Evolutionary conservation across 441 rosid genomes (phyloP).

Genomic region (Bocquillonia castaneifolia): DNA sequence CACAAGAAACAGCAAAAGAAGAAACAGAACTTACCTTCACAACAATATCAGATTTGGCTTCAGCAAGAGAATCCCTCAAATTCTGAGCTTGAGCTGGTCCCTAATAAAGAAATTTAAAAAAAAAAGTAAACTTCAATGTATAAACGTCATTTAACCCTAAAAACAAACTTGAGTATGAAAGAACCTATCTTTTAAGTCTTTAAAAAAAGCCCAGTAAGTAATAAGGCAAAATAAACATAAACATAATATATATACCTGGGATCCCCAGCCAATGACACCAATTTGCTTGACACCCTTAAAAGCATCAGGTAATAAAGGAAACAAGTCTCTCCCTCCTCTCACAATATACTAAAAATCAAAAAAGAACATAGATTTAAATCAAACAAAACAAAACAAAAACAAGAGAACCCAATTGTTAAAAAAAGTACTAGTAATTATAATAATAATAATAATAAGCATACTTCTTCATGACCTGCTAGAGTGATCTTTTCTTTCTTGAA

Average conservation of each 20-base stretch:
- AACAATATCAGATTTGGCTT: slow-evolving; percentile 68
- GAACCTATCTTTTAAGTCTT: no score
- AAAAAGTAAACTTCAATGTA: no score
- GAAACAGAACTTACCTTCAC: slow-evolving; percentile 49
- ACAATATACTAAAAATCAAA: slow-evolving; percentile 40
- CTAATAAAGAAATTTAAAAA: slow-evolving; percentile 28
- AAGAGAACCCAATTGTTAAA: background rate
- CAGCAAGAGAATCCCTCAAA: slow-evolving; percentile 81
- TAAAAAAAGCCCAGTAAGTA: background rate
- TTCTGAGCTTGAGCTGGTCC: slow-evolving; percentile 94
- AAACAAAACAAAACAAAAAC: background rate
- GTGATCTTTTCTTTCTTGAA: slow-evolving; percentile 69
- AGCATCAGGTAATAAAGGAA: slow-evolving; percentile 69
- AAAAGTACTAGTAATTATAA: background rate
- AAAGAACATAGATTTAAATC: background rate
- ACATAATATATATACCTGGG: slow-evolving; percentile 43
- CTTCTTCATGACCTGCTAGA: slow-evolving; percentile 72
- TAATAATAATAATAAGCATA: slow-evolving; percentile 1
- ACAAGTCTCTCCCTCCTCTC: slow-evolving; percentile 87
- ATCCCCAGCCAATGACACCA: slow-evolving; percentile 94
- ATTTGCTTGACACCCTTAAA: slow-evolving; percentile 87
- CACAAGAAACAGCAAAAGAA: background rate
- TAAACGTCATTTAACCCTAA: background rate
- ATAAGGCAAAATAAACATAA: background rate
- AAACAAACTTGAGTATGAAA: background rate